Evolutionary conservation across 1,139 yeast genomes (phyloP), one percentile per base, ranked within the genome.

Genomic region (Arxiozyma telluris): DNA sequence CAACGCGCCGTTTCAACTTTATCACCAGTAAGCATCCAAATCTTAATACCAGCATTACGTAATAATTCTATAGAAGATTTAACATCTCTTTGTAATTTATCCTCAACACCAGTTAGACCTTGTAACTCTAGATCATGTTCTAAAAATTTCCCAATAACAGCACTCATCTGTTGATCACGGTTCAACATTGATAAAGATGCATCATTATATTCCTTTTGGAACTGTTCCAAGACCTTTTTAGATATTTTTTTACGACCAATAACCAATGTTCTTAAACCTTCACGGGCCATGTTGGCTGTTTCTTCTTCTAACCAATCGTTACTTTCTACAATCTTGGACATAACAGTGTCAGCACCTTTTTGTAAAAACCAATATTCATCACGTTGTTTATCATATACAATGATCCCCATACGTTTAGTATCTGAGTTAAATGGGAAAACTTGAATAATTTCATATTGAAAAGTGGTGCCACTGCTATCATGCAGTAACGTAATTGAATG

Each of bases 1-100:
- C 98, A 93, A 58, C 89, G 81, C 0, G 98, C 98, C 0, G 99
- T 94, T 71, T 94, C 99, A 9, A 93, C 98, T 69, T 94, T 94
- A 68, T 94, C 99, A 59, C 99, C 99, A 0, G 99, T 94, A 51
- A 94, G 75, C 98, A 94, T 94, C 99, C 99, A 94, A 52, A 94
- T 93, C 65, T 89, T 89, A 55, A 94, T 83, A 1, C 98, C 98
- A 0, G 98, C 99, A 72, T 94, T 93, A 62, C 98, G 78, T 59
- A 94, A 76, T 43, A 93, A 76, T 72, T 94, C 99, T 57, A 94
- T 84, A 0, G 97, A 88, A 0, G 95, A 80, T 68, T 91, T 93
- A 54, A 94, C 96, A 67, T 91, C 91, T 53, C 80, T 79, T 68
- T 94, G 99, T 50, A 94, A 76, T 64, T 89, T 87, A 69, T 94